Percentiles rank a stretch among this genome's conserved stretches.
Evolutionary conservation across 805 yeast species (phyloP).

Genomic region (Priceomyces fermenticarens): DNA sequence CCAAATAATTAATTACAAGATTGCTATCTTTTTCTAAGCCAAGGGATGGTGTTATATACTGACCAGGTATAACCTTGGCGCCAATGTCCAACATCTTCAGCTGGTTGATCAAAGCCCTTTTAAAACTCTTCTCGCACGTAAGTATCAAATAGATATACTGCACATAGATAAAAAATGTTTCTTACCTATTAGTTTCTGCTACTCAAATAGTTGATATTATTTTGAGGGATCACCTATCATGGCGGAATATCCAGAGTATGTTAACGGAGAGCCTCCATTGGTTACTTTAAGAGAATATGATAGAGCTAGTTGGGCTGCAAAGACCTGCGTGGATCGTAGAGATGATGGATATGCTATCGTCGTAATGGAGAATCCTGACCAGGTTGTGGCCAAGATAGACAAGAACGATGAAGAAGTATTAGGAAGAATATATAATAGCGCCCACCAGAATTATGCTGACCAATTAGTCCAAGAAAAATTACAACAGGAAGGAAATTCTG

Average conservation of each 20-base stretch:
- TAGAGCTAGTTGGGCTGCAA: conserved; percentile 48
- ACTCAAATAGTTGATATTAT: too few species aligned
- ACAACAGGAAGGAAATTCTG: not conserved
- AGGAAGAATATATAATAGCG: conserved; percentile 45
- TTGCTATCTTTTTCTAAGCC: conserved; percentile 21
- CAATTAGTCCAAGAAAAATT: conserved; percentile 5
- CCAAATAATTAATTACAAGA: conserved; percentile 40
- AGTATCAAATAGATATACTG: not conserved
- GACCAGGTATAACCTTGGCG: conserved; percentile 69
- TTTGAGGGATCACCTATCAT: conserved; percentile 2
- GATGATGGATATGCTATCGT: conserved; percentile 40
- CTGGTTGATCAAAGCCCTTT: not conserved
- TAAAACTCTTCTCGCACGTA: too few species aligned
- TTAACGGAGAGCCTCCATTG: conserved; percentile 46
- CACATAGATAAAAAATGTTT: too few species aligned
- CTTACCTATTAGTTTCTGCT: too few species aligned
- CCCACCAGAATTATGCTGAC: conserved; percentile 30
- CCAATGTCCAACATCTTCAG: conserved; percentile 1
- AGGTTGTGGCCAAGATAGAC: conserved; percentile 44
- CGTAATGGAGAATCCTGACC: conserved; percentile 40
- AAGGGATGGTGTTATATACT: conserved; percentile 61
- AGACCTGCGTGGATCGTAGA: conserved; percentile 47
- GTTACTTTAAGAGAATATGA: conserved; percentile 47
- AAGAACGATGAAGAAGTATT: conserved; percentile 34
- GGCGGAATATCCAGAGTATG: conserved; percentile 37